Evolutionary conservation across 202 grass and related monocot species (phyloP).

Genomic region (Panicum virgatum): DNA sequence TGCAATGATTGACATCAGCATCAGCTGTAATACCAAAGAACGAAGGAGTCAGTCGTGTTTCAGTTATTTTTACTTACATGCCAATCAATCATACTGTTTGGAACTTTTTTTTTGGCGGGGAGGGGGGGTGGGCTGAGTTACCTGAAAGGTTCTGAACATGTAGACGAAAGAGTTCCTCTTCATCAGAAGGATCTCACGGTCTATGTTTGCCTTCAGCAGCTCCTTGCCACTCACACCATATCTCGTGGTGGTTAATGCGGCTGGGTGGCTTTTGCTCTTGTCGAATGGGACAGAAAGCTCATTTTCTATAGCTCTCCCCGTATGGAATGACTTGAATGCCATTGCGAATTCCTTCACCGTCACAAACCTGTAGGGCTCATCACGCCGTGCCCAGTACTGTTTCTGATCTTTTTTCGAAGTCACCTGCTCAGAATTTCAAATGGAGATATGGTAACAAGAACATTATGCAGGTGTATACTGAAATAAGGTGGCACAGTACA

Average conservation of each 20-base stretch:
- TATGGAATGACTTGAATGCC: slow-evolving; percentile 67
- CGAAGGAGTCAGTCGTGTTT: slow-evolving; percentile 5
- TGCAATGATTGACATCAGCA: slow-evolving; percentile 49
- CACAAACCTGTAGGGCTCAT: slow-evolving; percentile 52
- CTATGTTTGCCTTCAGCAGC: slow-evolving; percentile 55
- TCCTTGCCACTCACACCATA: slow-evolving; percentile 68
- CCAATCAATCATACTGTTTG: background rate
- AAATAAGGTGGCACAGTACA: background rate
- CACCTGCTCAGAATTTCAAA: slow-evolving; percentile 43
- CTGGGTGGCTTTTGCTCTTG: slow-evolving; percentile 68
- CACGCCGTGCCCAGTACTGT: slow-evolving; percentile 59
- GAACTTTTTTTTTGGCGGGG: no score
- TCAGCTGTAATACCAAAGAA: slow-evolving; percentile 45
- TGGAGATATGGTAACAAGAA: background rate
- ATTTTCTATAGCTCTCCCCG: slow-evolving; percentile 40
- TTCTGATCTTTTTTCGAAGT: slow-evolving; percentile 86
- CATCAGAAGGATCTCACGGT: slow-evolving; percentile 74
- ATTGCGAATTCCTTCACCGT: slow-evolving; percentile 63
- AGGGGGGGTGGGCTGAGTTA: background rate
- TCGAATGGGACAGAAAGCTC: slow-evolving; percentile 66
- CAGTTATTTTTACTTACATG: background rate
- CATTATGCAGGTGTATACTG: background rate
- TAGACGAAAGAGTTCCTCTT: slow-evolving; percentile 88
- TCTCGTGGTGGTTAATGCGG: slow-evolving; percentile 58
- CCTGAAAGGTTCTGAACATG: slow-evolving; percentile 38